Evolutionary conservation across 805 yeast species (phyloP).

Genomic region (Wickerhamomyces kurtzmanii): DNA sequence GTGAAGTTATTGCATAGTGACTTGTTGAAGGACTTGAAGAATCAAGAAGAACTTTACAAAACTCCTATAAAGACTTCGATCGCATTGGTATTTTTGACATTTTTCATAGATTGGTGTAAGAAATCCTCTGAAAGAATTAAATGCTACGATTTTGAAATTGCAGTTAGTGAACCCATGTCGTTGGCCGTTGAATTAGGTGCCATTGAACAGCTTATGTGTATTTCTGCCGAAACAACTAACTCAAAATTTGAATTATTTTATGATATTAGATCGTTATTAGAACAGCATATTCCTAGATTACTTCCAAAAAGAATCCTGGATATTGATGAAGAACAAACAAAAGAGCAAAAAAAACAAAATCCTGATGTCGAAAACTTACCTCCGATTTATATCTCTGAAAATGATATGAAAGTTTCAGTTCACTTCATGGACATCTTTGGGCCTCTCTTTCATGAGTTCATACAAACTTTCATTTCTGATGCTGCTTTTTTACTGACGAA

Average conservation of each 20-base stretch:
- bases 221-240: slow-evolving; percentile 47
- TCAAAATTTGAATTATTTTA: slow-evolving; percentile 41
- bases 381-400: slow-evolving; percentile 11
- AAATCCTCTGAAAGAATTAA: slow-evolving; percentile 27
- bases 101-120: slow-evolving; percentile 64
- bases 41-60: slow-evolving; percentile 31
- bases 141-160: slow-evolving; percentile 41
- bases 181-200: slow-evolving; percentile 56
- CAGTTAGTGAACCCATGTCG: slow-evolving; percentile 51
- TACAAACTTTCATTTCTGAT: slow-evolving; percentile 46
- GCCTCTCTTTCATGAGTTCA: slow-evolving; percentile 36
- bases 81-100: slow-evolving; percentile 41
- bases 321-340: slow-evolving; percentile 31
- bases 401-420: slow-evolving; percentile 11
- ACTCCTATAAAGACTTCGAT: slow-evolving; percentile 40
- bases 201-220: slow-evolving; percentile 53
- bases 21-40: slow-evolving; percentile 24
- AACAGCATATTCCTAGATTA: slow-evolving; percentile 54
- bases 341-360: slow-evolving; percentile 18
- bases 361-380: slow-evolving; percentile 8
- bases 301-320: slow-evolving; percentile 43
- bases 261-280: slow-evolving; percentile 57
- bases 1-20: slow-evolving; percentile 27
- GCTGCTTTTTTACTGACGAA: slow-evolving; percentile 59
- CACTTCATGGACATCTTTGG: slow-evolving; percentile 21